phyloP scores from a whole-genome alignment of 164 flowering plant species.

The Aristolochia californica region DNA sequence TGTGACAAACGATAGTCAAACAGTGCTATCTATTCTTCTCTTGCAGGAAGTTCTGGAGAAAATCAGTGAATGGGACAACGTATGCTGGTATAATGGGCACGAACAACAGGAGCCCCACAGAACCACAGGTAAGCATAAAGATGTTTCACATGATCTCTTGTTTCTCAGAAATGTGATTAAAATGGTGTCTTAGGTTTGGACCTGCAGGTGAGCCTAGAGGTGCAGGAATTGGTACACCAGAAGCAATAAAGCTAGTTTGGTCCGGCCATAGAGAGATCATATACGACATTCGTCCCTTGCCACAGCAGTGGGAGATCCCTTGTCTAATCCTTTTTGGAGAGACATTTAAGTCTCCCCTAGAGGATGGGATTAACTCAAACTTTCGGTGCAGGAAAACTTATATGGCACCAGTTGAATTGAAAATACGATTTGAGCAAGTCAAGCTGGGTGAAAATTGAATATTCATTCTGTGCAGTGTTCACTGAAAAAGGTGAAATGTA shows the following conservation, averaged over 20 bases:
- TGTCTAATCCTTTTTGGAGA: no score
- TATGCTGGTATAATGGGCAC: conserved; percentile 86
- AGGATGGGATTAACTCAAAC: no score
- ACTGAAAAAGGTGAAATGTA: no score
- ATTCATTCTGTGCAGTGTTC: no score
- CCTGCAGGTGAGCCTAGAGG: conserved; percentile 98
- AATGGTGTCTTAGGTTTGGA: conserved; percentile 64
- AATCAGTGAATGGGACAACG: conserved; percentile 90
- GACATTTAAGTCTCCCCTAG: no score
- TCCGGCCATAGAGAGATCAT: conserved; percentile 97
- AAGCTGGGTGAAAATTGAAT: no score
- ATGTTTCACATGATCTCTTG: background rate
- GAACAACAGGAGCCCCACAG: conserved; percentile 99
- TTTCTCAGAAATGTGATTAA: background rate
- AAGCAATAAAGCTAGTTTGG: conserved; percentile 97
- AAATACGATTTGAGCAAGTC: no score
- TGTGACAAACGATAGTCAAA: no score
- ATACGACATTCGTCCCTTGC: conserved; percentile 80
- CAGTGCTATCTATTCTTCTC: background rate
- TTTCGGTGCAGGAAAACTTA: no score
- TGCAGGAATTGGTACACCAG: conserved; percentile 98
- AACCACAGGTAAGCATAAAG: conserved; percentile 67
- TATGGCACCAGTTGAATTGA: no score
- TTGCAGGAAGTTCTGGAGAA: conserved; percentile 76
- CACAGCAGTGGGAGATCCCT: conserved; percentile 60